Conservation (phyloP, 176 grass and related monocot genomes). For the Zea luxurians region DNA sequence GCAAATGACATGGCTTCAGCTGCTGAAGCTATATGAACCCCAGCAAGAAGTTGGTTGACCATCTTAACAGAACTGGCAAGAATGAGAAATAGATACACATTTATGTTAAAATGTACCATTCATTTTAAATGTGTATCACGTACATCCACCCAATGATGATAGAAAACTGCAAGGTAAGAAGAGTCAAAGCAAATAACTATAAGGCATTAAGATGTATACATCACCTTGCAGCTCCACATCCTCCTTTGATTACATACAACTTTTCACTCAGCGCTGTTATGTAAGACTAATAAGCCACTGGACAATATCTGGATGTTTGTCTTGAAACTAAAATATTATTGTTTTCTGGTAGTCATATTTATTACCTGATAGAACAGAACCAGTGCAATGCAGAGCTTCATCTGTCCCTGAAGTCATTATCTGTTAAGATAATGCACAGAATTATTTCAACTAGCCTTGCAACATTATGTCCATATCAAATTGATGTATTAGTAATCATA, state of each 20-base stretch:
- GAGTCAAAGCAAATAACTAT: slow-evolving; percentile 32
- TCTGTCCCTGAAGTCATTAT: slow-evolving; percentile 86
- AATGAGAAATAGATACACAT: slow-evolving; percentile 31
- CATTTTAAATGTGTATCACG: slow-evolving; percentile 10
- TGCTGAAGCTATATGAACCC: slow-evolving; percentile 91
- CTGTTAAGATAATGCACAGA: slow-evolving; percentile 47
- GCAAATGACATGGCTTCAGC: slow-evolving; percentile 95
- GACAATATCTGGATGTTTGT: slow-evolving; percentile 16
- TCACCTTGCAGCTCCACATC: slow-evolving; percentile 99
- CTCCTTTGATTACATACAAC: slow-evolving; percentile 94
- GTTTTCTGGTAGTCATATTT: slow-evolving; percentile 17
- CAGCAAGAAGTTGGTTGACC: slow-evolving; percentile 98
- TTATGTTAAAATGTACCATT: neutral
- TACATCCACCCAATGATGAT: neutral
- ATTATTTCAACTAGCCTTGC: slow-evolving; percentile 24
- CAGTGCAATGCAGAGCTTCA: slow-evolving; percentile 68
- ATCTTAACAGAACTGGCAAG: slow-evolving; percentile 93
- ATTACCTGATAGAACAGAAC: slow-evolving; percentile 78
- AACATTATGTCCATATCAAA: slow-evolving; percentile 32
- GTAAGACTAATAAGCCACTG: slow-evolving; percentile 21
- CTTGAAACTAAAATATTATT: slow-evolving; percentile 26
- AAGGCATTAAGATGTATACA: slow-evolving; percentile 33
- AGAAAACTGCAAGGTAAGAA: slow-evolving; percentile 19
- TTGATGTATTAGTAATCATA: slow-evolving; percentile 42
- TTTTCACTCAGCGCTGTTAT: slow-evolving; percentile 87